These are phyloP conservation scores for Colletotrichum cereale DNA, from an alignment of 2,329 filamentous ascomycete genomes.

Conservation along the genomic window DNA sequence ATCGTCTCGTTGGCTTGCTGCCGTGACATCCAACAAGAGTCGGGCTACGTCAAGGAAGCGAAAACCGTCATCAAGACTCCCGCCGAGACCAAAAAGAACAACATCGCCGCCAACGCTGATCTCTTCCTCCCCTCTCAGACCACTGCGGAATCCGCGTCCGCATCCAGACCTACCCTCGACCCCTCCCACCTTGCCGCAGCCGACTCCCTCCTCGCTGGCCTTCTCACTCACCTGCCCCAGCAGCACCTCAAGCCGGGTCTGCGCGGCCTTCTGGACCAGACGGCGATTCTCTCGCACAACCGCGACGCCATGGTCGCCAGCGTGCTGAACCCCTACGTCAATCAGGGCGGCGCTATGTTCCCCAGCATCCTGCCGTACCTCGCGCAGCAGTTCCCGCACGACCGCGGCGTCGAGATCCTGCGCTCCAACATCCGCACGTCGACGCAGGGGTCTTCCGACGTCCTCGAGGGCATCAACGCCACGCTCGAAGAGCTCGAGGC, in stretches of 20 bases:
- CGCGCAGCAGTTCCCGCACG: conserved; percentile 71
- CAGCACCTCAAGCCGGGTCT: conserved; percentile 76
- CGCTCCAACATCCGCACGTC: conserved; percentile 67
- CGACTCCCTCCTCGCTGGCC: conserved; percentile 68
- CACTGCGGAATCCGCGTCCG: conserved; percentile 47
- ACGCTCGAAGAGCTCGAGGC: conserved; percentile 51
- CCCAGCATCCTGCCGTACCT: conserved; percentile 86
- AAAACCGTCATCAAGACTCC: conserved; percentile 47
- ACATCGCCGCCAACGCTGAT: conserved; percentile 74
- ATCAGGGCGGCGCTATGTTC: conserved; percentile 72
- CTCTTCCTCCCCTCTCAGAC: conserved; percentile 71
- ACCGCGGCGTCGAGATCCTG: conserved; percentile 78
- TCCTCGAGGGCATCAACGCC: conserved; percentile 28
- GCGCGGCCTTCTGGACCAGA: conserved; percentile 83
- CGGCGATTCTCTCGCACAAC: conserved; percentile 78
- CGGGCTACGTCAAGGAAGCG: conserved; percentile 60
- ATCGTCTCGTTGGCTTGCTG: conserved; percentile 77
- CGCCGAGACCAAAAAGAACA: conserved; percentile 54
- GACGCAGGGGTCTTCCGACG: conserved; percentile 36
- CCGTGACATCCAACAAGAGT: conserved; percentile 74
- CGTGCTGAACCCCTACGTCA: conserved; percentile 80
- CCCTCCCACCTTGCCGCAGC: conserved; percentile 68
- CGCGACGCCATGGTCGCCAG: conserved; percentile 83
- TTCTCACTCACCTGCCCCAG: conserved; percentile 75
- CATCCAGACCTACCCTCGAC: conserved; percentile 55